Evolutionary conservation across 1,284 basidiomycete genomes (phyloP), one percentile per base, ranked within the genome.

Genomic region (Ceratorhiza oryzae-sativae): DNA sequence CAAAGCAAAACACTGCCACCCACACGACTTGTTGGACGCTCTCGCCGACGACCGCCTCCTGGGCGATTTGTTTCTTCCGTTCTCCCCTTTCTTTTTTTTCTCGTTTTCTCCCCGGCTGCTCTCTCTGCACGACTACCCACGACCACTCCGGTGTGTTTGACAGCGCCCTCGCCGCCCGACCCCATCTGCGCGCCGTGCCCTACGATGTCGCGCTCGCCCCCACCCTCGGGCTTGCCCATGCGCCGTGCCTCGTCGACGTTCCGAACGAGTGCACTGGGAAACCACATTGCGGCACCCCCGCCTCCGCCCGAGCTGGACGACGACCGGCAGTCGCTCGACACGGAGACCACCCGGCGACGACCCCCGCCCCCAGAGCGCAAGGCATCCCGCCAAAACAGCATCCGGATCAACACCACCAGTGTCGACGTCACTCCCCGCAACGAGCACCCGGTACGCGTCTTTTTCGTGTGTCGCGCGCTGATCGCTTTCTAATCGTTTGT

Each of bases 101-200:
- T 61, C 23, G 3, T 41, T 20, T 20, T 32, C 20, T 39, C 20
- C 5, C 39, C 6, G 27, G 10, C 9, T 34, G 6, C 56, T 27
- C 25, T 42, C 45, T 30, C 1, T 61, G 18, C 42, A 53, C 32
- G 71, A 71, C 71, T 71, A 25, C 71, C 49, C 61, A 55, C 42
- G 12, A 51, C 51, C 23, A 23, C 55, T 25, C 20, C n/a, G n/a
- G n/a, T 41, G 8, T 41, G 6, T 62, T 25, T 18, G 30, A 45
- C 48, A 42, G 63, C 51, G 65, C 39, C 42, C 41, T 60, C 59
- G 36, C 61, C 71, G 20, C 72, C 63, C 32, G 49, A 72, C 20
- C 73, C 72, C 27, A 62, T 55, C 10, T 65, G 55, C 34, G 42
- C 65, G 27, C 62, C 46, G 48, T 65, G 46, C 48, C 62, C n/a